Percentiles rank a stretch among this genome's conserved stretches.
phyloP scores from a whole-genome alignment of 192 early-diverging fungal species.

The Endogone sp. region DNA sequence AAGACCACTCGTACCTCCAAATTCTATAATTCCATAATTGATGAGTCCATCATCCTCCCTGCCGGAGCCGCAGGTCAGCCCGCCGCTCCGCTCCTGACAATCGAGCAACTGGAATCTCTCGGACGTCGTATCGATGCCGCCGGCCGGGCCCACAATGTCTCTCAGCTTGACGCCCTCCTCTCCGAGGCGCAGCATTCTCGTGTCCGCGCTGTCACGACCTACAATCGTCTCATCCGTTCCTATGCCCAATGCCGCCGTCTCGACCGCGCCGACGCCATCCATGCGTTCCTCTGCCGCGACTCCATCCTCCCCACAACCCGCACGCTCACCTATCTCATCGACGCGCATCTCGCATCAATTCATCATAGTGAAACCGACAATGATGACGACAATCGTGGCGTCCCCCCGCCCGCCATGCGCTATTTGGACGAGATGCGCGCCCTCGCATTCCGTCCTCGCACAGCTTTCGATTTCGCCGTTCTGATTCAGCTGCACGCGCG shows the following conservation, averaged over 20 bases:
- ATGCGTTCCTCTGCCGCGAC: background rate
- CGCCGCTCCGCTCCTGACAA: background rate
- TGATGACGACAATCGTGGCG: too few species aligned
- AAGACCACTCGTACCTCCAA: constrained; percentile 8
- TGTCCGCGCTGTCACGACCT: constrained; percentile 6
- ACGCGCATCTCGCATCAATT: constrained; percentile 12
- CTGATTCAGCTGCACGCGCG: constrained; percentile 13
- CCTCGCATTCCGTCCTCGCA: constrained; percentile 9
- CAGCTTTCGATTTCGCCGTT: constrained; percentile 22
- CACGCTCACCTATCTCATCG: constrained; percentile 22
- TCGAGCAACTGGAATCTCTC: constrained; percentile 14
- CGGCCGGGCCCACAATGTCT: background rate
- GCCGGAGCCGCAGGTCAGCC: background rate
- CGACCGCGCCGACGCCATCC: constrained; percentile 8
- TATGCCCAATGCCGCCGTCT: constrained; percentile 8
- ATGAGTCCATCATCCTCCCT: constrained; percentile 15
- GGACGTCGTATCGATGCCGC: constrained; percentile 17
- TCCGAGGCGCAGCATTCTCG: constrained; percentile 12
- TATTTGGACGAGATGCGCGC: constrained; percentile 21
- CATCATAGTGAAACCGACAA: background rate
- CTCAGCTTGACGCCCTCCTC: constrained; percentile 1
- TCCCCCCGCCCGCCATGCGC: too few species aligned
- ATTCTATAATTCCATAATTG: constrained; percentile 26
- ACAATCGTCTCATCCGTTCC: constrained; percentile 25
- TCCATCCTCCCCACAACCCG: constrained; percentile 23